Evolutionary conservation across 768 basidiomycete species (phyloP).

Genomic region (Roridomyces roridus): DNA sequence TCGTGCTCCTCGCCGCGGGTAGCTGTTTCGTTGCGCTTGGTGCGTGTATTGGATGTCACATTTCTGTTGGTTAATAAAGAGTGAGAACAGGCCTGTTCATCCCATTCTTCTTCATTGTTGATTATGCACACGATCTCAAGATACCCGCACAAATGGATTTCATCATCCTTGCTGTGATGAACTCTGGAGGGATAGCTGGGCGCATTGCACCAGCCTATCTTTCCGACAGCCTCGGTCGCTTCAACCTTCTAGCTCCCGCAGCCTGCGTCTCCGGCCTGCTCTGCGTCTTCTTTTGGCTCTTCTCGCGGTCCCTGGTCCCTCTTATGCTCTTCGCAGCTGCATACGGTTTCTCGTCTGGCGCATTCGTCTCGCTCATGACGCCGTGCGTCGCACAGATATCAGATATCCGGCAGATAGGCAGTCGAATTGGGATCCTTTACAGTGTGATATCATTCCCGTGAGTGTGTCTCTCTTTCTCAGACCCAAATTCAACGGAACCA

Average conservation of each 20-base stretch:
- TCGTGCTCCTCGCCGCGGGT: conserved; percentile 57
- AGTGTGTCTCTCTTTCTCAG: conserved; percentile 38
- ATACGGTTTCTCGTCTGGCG: conserved; percentile 72
- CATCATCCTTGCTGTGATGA: conserved; percentile 69
- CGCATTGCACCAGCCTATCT: conserved; percentile 68
- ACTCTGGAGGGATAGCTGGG: conserved; percentile 70
- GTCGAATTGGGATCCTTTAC: conserved; percentile 69
- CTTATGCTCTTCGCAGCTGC: conserved; percentile 58
- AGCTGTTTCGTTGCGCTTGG: conserved; percentile 68
- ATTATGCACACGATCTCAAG: conserved; percentile 55
- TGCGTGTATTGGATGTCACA: no score
- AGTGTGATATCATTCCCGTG: conserved; percentile 73
- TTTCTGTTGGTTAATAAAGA: no score
- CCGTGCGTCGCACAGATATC: conserved; percentile 75
- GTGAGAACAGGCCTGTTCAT: conserved; percentile 75
- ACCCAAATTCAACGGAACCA: conserved; percentile 29
- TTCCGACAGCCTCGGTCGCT: conserved; percentile 69
- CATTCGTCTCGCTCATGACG: conserved; percentile 70
- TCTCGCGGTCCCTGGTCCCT: conserved; percentile 43
- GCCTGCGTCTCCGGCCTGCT: conserved; percentile 68
- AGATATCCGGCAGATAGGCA: conserved; percentile 61
- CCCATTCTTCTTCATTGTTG: conserved; percentile 73
- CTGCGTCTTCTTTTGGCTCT: conserved; percentile 64
- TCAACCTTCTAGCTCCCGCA: conserved; percentile 69
- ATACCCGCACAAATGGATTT: conserved; percentile 49